These are phyloP conservation scores for Pyrenophora graminea DNA, from an alignment of 2,329 filamentous ascomycete genomes.

Conservation along the genomic window DNA sequence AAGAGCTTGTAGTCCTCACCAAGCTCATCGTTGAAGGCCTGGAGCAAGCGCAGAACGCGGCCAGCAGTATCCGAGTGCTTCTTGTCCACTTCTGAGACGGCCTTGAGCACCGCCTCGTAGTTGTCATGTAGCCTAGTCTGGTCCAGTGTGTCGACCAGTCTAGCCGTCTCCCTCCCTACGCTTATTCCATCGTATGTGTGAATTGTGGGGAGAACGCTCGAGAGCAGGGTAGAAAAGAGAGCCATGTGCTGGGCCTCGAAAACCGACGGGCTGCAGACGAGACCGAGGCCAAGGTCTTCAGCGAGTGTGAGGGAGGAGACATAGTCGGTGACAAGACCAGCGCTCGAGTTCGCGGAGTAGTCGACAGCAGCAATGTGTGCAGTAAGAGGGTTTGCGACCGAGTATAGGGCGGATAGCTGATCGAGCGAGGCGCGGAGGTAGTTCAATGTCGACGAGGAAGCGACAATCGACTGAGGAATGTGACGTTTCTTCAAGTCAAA, in stretches of 20 bases:
- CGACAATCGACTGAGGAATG: conserved; percentile 88
- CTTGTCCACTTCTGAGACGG: conserved; percentile 65
- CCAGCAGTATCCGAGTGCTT: conserved; percentile 72
- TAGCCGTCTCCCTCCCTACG: conserved; percentile 78
- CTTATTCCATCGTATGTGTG: conserved; percentile 88
- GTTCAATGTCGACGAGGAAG: conserved; percentile 79
- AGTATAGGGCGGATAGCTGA: conserved; percentile 88
- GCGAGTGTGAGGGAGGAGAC: conserved; percentile 76
- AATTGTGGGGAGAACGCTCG: conserved; percentile 77
- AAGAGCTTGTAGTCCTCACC: conserved; percentile 92
- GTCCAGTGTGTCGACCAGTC: conserved; percentile 80
- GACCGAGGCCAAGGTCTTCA: conserved; percentile 85
- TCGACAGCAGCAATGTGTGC: conserved; percentile 91
- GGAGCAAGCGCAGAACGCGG: conserved; percentile 71
- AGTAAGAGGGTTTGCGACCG: conserved; percentile 88
- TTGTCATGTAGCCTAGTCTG: conserved; percentile 69
- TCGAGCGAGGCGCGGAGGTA: conserved; percentile 84
- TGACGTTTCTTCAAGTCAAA: conserved; percentile 90
- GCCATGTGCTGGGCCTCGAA: conserved; percentile 97
- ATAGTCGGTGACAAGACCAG: conserved; percentile 86
- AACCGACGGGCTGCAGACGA: conserved; percentile 82
- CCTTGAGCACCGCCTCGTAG: conserved; percentile 69
- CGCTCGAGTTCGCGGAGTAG: conserved; percentile 67
- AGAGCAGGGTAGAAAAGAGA: conserved; percentile 80
- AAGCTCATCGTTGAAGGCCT: conserved; percentile 83